phyloP scores from a whole-genome alignment of 257 asterid genomes.

The Solanum arcanum region DNA sequence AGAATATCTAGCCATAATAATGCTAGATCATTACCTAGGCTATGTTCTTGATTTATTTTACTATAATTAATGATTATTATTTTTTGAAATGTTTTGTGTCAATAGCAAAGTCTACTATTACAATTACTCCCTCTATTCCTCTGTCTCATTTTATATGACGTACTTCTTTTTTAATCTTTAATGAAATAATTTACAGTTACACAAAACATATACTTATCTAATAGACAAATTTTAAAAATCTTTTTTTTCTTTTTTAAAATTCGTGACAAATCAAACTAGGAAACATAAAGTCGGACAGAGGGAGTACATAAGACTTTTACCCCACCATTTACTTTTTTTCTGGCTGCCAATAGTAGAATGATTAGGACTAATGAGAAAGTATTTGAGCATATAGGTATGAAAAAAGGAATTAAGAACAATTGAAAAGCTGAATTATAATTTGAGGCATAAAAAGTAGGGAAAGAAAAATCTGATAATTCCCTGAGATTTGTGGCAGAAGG shows the following conservation, averaged over 20 bases:
- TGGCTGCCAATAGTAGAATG: not conserved
- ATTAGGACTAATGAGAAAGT: conserved; percentile 1
- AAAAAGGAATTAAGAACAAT: not conserved
- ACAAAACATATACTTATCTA: too few species aligned
- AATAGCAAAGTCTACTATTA: conserved; percentile 6
- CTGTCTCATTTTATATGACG: not conserved
- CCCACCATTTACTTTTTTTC: not conserved
- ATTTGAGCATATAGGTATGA: not conserved
- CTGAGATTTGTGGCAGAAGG: conserved; percentile 3
- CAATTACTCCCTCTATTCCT: too few species aligned
- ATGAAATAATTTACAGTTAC: not conserved
- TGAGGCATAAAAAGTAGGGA: not conserved
- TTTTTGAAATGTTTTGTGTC: conserved; percentile 10
- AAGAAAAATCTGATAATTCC: conserved; percentile 10
- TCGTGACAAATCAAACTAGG: not conserved
- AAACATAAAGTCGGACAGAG: not conserved
- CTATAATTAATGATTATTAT: not conserved
- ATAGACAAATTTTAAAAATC: too few species aligned
- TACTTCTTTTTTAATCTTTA: too few species aligned
- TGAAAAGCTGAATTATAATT: not conserved
- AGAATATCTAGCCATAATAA: conserved; percentile 35
- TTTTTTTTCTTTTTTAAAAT: too few species aligned
- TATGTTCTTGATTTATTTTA: conserved; percentile 40
- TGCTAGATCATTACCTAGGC: conserved; percentile 58
- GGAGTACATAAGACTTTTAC: not conserved